Evolutionary conservation across 2,329 filamentous ascomycete genomes (phyloP).

Genomic region (Dendryphion nanum): DNA sequence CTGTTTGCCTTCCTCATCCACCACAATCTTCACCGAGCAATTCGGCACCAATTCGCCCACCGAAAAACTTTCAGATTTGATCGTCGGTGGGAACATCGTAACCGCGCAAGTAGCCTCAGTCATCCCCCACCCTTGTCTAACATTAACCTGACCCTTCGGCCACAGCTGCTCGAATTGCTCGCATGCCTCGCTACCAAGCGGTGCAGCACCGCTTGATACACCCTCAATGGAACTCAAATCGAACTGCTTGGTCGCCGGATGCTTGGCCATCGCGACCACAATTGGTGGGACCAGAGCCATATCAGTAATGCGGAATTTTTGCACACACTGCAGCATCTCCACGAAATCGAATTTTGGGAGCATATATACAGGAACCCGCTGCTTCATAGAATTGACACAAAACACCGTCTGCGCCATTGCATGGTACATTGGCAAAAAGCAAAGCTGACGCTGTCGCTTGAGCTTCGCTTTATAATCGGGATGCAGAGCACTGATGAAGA

Average conservation of each 20-base stretch:
- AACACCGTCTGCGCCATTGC: constrained; percentile 65
- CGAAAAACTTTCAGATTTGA: constrained; percentile 42
- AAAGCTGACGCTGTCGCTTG: constrained; percentile 51
- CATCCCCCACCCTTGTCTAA: constrained; percentile 84
- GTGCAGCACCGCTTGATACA: constrained; percentile 68
- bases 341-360: constrained; percentile 77
- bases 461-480: constrained; percentile 49
- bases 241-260: constrained; percentile 62
- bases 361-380: constrained; percentile 68
- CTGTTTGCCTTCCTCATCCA: constrained; percentile 51
- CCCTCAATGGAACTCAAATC: constrained; percentile 65
- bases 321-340: constrained; percentile 66
- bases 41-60: constrained; percentile 72
- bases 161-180: constrained; percentile 59
- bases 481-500: constrained; percentile 48
- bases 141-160: constrained; percentile 47
- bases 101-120: constrained; percentile 75
- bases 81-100: constrained; percentile 61
- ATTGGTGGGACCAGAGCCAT: constrained; percentile 73
- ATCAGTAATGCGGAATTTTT: constrained; percentile 66
- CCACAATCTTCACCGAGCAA: constrained; percentile 64
- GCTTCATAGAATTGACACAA: constrained; percentile 57
- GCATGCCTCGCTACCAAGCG: constrained; percentile 46
- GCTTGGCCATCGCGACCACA: constrained; percentile 69
- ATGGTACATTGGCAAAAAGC: constrained; percentile 65